Base-by-base conservation (phyloP, 768 basidiomycete genomes). In the Boletus patriciae region DNA sequence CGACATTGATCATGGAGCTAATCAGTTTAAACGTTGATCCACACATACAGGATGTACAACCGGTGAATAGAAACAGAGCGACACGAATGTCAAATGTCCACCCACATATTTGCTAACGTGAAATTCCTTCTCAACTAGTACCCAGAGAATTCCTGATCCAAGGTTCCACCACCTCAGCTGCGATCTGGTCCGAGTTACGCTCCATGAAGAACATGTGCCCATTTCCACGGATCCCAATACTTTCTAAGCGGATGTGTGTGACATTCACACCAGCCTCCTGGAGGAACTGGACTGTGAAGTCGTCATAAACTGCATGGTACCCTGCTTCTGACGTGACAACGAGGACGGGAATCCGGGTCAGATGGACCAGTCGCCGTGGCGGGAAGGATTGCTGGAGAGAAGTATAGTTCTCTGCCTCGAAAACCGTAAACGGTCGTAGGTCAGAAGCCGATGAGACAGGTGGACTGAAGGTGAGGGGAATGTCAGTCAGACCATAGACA, bases 141-240 rank as follows among this genome's bases (percentile, higher is more conserved):
- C 41, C 49, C n/a, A 66, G 27, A n/a, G 47, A 59, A 9, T 54
- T 49, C 34, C 56, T 58, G 34, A 78, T 65, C 80, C 80, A 81
- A 49, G 65, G 67, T 43, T 74, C 64, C 23, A 80, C 68, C 6
- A 81, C 76, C 23, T 60, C 54, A 6, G 71, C 74, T 13, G 67
- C 79, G 37, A 83, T 79, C 46, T 74, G 70, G 37, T 76, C 54
- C 11, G 68, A 74, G 61, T 83, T 83, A 55, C 72, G 76, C 53
- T 83, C 81, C 77, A 83, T 79, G 58, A 82, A 81, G 70, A 83
- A 76, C 76, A 83, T 77, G 66, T 83, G 81, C 2, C 78, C 81
- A 59, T 83, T 83, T 42, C 81, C 81, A 50, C 67, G 74, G 23
- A 83, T 78, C 9, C 81, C 81, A 2, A 78, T 59, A 31, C 73